phyloP scores from a whole-genome alignment of 2,329 filamentous ascomycete species.

The Leptoxyphium fumago region DNA sequence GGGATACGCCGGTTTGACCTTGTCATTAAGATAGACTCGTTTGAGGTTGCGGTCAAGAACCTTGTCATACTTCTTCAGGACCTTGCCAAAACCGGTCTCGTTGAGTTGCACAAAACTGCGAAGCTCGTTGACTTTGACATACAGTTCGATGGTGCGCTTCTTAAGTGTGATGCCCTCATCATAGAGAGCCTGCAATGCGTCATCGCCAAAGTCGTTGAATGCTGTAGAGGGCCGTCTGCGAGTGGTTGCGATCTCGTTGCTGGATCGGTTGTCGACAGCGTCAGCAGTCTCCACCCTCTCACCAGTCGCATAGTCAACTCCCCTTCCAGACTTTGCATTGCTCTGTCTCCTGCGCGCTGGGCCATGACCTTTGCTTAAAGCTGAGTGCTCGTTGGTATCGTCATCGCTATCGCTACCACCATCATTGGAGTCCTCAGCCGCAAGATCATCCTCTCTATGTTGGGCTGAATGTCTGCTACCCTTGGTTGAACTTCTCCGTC shows the following conservation, averaged over 20 bases:
- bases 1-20: conserved; percentile 65
- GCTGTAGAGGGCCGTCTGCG: conserved; percentile 49
- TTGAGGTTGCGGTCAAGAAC: conserved; percentile 74
- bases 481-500: conserved; percentile 30
- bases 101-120: conserved; percentile 95
- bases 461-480: conserved; percentile 33
- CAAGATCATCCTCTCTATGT: conserved; percentile 43
- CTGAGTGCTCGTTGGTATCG: conserved; percentile 38
- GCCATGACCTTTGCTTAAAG: conserved; percentile 24
- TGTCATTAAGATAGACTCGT: conserved; percentile 55
- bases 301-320: conserved; percentile 7
- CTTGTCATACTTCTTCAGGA: conserved; percentile 97
- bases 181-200: conserved; percentile 53
- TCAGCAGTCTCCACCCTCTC: conserved; percentile 1
- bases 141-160: conserved; percentile 74
- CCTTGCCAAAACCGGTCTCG: conserved; percentile 90
- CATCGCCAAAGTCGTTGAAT: conserved; percentile 67
- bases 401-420: conserved; percentile 35
- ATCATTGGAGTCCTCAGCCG: neutral
- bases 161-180: conserved; percentile 72
- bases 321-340: neutral
- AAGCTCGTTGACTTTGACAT: conserved; percentile 85
- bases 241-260: neutral
- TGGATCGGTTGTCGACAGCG: neutral
- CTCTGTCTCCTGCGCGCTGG: conserved; percentile 16